A percentile compares a stretch with the other conserved stretches of the same genome.
These are phyloP conservation scores for Breviolum minutum DNA, from an alignment of 73 alveolate species.

Conservation along the genomic window DNA sequence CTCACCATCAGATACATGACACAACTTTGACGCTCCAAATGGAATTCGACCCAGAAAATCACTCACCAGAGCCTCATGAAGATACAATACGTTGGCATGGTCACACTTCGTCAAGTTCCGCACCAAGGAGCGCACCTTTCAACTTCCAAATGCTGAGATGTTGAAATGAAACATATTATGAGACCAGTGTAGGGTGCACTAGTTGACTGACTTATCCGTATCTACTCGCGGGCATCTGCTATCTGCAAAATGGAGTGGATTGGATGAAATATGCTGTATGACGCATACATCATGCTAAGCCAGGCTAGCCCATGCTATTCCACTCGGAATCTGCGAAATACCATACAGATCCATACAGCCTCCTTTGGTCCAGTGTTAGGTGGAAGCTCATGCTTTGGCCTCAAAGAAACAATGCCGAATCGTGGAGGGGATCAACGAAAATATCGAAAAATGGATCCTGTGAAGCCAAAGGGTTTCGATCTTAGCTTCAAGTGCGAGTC, in stretches of 20 bases:
- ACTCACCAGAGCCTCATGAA: constrained; percentile 34
- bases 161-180: not conserved
- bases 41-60: not conserved
- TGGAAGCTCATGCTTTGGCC: constrained; percentile 83
- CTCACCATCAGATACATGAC: not conserved
- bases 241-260: not conserved
- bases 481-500: not conserved
- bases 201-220: no score
- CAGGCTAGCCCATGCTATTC: not conserved
- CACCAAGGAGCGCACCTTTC: constrained; percentile 56
- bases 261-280: not conserved
- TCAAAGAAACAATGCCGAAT: not conserved
- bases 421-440: not conserved
- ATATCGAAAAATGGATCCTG: not conserved
- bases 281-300: not conserved
- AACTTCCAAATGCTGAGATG: not conserved
- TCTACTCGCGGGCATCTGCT: not conserved
- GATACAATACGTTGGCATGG: constrained; percentile 71
- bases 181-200: not conserved
- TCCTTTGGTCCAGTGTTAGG: constrained; percentile 83
- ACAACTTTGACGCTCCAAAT: no score
- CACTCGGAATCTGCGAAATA: not conserved
- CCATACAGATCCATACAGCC: not conserved
- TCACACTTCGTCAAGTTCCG: constrained; percentile 48
- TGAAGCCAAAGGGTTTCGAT: not conserved